Evolutionary conservation across 495 filamentous ascomycete genomes (phyloP).

Genomic region (Trichoderma orchidacearum): DNA sequence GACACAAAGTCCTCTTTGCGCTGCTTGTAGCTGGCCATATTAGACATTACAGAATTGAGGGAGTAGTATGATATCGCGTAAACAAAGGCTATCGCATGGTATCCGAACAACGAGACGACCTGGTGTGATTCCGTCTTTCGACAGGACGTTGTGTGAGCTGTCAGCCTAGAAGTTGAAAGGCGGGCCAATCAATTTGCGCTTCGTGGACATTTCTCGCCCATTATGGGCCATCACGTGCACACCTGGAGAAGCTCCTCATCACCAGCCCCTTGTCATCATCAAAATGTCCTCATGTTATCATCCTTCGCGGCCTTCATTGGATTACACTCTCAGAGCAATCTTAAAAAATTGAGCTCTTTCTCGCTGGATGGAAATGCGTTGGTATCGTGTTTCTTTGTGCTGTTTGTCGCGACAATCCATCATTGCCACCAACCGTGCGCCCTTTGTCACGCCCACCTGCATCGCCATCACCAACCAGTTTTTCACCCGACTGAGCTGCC

Average conservation of each 20-base stretch:
- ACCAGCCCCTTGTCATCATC: neutral
- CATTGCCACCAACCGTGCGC: too few species aligned
- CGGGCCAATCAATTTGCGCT: neutral
- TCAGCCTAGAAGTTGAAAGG: neutral
- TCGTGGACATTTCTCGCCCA: neutral
- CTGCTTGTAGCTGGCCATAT: constrained; percentile 55
- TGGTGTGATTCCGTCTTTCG: neutral
- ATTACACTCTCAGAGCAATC: too few species aligned
- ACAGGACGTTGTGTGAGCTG: neutral
- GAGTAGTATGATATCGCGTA: neutral
- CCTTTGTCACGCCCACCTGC: too few species aligned
- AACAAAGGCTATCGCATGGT: neutral
- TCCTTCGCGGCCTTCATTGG: too few species aligned
- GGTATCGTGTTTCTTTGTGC: too few species aligned
- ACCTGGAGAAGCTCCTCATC: neutral
- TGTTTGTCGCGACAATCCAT: too few species aligned
- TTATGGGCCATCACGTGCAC: neutral
- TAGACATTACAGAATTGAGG: neutral
- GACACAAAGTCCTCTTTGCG: constrained; percentile 94
- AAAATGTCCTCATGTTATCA: too few species aligned
- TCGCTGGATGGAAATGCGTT: too few species aligned
- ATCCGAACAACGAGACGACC: neutral
- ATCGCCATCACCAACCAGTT: too few species aligned
- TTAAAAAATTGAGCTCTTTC: too few species aligned
- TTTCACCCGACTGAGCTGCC: too few species aligned